phyloP scores from a whole-genome alignment of 140 eudicot species.

The Flaveria floridana region DNA sequence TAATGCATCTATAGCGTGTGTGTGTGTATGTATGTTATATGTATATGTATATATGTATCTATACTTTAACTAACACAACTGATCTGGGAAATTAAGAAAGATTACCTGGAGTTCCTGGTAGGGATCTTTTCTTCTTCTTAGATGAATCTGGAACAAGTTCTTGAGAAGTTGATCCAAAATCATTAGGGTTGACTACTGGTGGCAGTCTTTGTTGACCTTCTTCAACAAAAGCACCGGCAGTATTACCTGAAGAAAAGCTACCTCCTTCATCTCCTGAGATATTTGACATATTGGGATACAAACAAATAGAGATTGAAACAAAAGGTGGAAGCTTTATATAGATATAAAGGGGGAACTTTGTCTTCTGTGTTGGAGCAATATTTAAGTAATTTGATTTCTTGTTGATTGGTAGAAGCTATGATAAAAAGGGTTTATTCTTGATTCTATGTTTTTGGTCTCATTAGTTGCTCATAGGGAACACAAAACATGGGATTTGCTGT shows the following conservation, averaged over 20 bases:
- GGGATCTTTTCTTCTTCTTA: conserved; percentile 55
- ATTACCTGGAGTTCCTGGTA: conserved; percentile 55
- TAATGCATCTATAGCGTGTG: neutral
- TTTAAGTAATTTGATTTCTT: conserved; percentile 37
- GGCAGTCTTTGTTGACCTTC: conserved; percentile 41
- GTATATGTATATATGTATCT: neutral
- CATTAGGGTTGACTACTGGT: conserved; percentile 30
- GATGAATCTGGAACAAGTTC: conserved; percentile 37
- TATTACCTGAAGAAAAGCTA: conserved; percentile 51
- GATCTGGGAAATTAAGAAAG: neutral
- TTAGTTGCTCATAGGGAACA: conserved; percentile 31
- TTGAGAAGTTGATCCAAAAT: conserved; percentile 39
- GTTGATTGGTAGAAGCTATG: conserved; percentile 45
- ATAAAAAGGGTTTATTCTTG: conserved; percentile 35
- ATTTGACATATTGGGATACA: conserved; percentile 45
- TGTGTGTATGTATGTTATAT: neutral
- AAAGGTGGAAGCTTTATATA: conserved; percentile 28
- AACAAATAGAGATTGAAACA: conserved; percentile 32
- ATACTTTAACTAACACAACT: neutral
- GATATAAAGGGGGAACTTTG: conserved; percentile 22
- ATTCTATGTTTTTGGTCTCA: conserved; percentile 37
- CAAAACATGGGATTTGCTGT: conserved; percentile 50
- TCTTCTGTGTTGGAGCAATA: conserved; percentile 11
- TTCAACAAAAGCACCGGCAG: conserved; percentile 25
- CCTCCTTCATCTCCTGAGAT: conserved; percentile 47